A percentile compares a stretch with the other conserved stretches of the same genome.
phyloP scores from a whole-genome alignment of 2,329 filamentous ascomycete genomes.

The Aphanoascus verrucosus region DNA sequence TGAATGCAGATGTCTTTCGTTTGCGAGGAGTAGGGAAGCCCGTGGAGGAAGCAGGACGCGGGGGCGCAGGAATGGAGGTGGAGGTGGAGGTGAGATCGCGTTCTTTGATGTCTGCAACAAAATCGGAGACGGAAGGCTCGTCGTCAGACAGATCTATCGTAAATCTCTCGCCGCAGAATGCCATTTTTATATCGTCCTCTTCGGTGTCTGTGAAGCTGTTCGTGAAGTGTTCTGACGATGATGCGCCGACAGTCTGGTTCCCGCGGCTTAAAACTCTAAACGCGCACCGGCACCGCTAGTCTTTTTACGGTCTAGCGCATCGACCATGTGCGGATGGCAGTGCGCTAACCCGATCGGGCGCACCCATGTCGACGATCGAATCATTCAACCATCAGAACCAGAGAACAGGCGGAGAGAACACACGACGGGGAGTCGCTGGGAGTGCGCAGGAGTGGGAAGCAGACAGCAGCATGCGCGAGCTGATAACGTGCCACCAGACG shows the following conservation, averaged over 20 bases:
- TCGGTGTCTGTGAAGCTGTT: neutral
- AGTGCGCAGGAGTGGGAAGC: neutral
- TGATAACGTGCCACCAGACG: neutral
- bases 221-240: neutral
- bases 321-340: constrained; percentile 1
- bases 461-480: neutral
- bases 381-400: neutral
- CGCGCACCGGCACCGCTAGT: constrained; percentile 19
- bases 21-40: constrained; percentile 89
- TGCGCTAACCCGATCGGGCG: neutral
- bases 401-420: neutral
- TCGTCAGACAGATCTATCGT: constrained; percentile 49
- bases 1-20: constrained; percentile 67
- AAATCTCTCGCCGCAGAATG: constrained; percentile 50
- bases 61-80: constrained; percentile 25
- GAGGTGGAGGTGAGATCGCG: constrained; percentile 50
- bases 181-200: constrained; percentile 29
- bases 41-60: constrained; percentile 52
- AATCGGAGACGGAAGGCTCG: constrained; percentile 26
- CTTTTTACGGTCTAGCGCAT: constrained; percentile 18
- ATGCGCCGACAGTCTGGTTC: constrained; percentile 5
- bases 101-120: constrained; percentile 71
- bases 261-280: constrained; percentile 22
- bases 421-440: neutral
- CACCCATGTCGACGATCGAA: constrained; percentile 4